Conservation (phyloP, 441 rosid genomes). For the California macrophylla region DNA sequence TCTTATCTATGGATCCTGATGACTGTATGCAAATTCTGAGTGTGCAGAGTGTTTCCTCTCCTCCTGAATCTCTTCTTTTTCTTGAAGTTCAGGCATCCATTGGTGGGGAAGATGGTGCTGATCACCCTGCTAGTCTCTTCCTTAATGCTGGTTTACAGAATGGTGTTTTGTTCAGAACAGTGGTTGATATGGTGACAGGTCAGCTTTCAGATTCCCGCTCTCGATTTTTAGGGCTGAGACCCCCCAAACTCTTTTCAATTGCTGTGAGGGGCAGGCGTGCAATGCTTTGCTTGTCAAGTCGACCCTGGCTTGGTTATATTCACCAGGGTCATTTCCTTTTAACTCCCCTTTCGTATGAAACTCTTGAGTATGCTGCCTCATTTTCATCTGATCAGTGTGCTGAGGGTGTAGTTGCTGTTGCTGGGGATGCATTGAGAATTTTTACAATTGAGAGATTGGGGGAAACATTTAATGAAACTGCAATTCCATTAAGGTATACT, state of each 20-base stretch:
- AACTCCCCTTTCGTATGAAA: slow-evolving; percentile 88
- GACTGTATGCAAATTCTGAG: slow-evolving; percentile 94
- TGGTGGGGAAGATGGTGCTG: slow-evolving; percentile 97
- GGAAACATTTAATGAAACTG: slow-evolving; percentile 84
- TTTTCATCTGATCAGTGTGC: slow-evolving; percentile 98
- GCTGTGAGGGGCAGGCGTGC: slow-evolving; percentile 77
- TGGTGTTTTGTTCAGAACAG: slow-evolving; percentile 84
- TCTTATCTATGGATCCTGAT: slow-evolving; percentile 90
- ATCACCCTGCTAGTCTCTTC: slow-evolving; percentile 93
- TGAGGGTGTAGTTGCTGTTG: slow-evolving; percentile 92
- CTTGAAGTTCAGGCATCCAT: slow-evolving; percentile 92
- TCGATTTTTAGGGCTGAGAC: slow-evolving; percentile 76
- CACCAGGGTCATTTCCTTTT: slow-evolving; percentile 86
- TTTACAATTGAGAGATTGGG: slow-evolving; percentile 87
- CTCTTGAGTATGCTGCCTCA: slow-evolving; percentile 88
- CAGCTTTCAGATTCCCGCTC: slow-evolving; percentile 96
- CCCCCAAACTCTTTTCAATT: slow-evolving; percentile 82
- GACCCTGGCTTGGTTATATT: slow-evolving; percentile 97
- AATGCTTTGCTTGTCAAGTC: slow-evolving; percentile 88
- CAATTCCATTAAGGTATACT: slow-evolving; percentile 79
- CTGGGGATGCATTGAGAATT: slow-evolving; percentile 86
- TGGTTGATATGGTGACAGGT: slow-evolving; percentile 95
- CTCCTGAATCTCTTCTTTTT: slow-evolving; percentile 91
- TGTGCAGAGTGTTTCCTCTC: slow-evolving; percentile 86
- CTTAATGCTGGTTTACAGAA: slow-evolving; percentile 87